Evolutionary conservation across 2,329 filamentous ascomycete species (phyloP), one percentile per base, ranked within the genome.

Genomic region (Rutstroemia sp.): DNA sequence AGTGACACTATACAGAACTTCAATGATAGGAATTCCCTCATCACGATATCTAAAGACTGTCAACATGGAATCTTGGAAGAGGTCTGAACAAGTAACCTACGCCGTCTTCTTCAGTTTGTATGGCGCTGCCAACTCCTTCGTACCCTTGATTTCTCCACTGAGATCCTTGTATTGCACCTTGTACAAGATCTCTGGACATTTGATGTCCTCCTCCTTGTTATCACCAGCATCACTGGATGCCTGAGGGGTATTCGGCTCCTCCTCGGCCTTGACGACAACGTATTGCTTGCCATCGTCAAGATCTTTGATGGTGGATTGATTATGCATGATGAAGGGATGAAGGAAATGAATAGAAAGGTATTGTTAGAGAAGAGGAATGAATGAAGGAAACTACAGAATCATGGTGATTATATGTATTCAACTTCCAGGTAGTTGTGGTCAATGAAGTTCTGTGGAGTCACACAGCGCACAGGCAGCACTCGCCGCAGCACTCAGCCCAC

Each of bases 101-200:
- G 58, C 51, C 8, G 61, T 58, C 27, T 60, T 60, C 50, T 62
- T 63, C 38, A 63, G 48, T 42, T 63, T 63, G 14, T 62, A 63
- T 46, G 61, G 61, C 7, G 58, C 60, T 38, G 59, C 58, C 16
- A 62, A 42, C 5, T 60, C 39, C n/a, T 63, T 63, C 3, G 60
- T 62, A 16, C 60, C 61, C 25, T 62, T 63, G 14, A 63, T 62
- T 23, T 63, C 61, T 10, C 61, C 61, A 16, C 40, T 48, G 42
- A 59, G 56, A 49, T 62, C 60, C 39, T 63, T 63, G 42, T 63
- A 63, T 30, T 63, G 60, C 34, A 63, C 61, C 38, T 63, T 62
- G 44, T 63, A 63, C 4, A 63, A 25, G 25, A 63, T 63, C 25
- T 62, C 57, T 9, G 61, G 61, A 25, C 61, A 63, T 48, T 63